Evolutionary conservation across 192 early-diverging fungal species (phyloP).

Genomic region (Chytriomyces sp.): DNA sequence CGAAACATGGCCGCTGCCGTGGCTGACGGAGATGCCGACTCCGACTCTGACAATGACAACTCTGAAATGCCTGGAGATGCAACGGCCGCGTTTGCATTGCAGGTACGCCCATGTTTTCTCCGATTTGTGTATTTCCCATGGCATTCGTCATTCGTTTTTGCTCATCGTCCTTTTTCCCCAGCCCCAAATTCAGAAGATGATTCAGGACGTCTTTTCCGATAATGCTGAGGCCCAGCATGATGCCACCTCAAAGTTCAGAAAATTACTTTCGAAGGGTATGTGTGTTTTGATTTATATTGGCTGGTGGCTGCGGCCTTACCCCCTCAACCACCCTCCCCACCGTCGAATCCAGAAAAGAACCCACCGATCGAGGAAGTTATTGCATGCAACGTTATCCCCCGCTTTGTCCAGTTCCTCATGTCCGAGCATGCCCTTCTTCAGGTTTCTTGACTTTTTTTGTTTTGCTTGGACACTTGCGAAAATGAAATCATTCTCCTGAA

Average conservation of each 20-base stretch:
- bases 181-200: conserved; percentile 80
- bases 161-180: conserved; percentile 23
- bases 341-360: conserved; percentile 74
- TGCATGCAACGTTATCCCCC: conserved; percentile 86
- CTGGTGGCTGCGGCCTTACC: not conserved
- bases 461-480: no score
- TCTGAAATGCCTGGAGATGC: conserved; percentile 46
- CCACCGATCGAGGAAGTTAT: conserved; percentile 98
- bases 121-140: not conserved
- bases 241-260: conserved; percentile 89
- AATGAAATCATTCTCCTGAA: no score
- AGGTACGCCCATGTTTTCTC: not conserved
- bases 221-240: conserved; percentile 79
- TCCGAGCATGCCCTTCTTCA: conserved; percentile 86
- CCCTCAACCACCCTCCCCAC: not conserved
- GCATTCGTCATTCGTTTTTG: not conserved
- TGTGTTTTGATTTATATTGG: not conserved
- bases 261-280: conserved; percentile 80
- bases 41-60: conserved; percentile 79
- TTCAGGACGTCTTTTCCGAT: conserved; percentile 76
- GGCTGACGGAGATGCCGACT: conserved; percentile 48
- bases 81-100: conserved; percentile 23
- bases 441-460: conserved; percentile 43
- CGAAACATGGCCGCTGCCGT: conserved; percentile 74
- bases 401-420: conserved; percentile 92